These are phyloP conservation scores for Peltaster fructicola DNA, from an alignment of 2,329 filamentous ascomycete genomes.

Conservation along the genomic window DNA sequence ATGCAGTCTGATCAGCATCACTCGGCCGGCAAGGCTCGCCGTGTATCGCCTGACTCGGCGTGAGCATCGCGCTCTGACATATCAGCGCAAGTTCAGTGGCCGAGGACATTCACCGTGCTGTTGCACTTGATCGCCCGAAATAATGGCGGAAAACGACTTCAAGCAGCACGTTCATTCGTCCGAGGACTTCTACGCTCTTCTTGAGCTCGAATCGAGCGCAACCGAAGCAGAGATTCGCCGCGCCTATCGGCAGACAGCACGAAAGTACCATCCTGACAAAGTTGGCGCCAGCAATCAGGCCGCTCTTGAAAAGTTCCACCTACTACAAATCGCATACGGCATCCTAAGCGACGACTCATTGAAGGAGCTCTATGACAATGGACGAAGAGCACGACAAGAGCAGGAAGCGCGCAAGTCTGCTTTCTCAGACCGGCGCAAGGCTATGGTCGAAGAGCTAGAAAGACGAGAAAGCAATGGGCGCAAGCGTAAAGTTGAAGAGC, in stretches of 20 bases:
- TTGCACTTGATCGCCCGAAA: no score
- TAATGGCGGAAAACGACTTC: constrained; percentile 26
- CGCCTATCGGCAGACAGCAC: constrained; percentile 66
- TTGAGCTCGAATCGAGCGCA: constrained; percentile 43
- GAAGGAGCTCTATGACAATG: constrained; percentile 61
- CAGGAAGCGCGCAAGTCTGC: constrained; percentile 53
- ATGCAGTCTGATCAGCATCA: no score
- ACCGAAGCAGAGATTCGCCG: constrained; percentile 61
- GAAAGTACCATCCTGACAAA: constrained; percentile 94
- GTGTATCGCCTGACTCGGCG: no score
- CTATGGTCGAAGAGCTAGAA: constrained; percentile 77
- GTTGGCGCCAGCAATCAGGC: constrained; percentile 40
- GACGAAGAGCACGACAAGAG: constrained; percentile 51
- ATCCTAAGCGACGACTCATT: constrained; percentile 55
- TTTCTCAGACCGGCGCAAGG: constrained; percentile 54
- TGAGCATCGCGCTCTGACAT: no score
- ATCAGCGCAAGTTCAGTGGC: no score
- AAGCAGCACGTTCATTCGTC: constrained; percentile 23
- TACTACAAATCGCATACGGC: constrained; percentile 72
- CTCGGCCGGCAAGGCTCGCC: no score
- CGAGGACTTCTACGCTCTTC: constrained; percentile 59
- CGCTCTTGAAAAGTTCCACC: constrained; percentile 68
- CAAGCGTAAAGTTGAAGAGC: constrained; percentile 29
- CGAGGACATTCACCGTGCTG: no score
- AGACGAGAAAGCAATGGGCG: constrained; percentile 43